Percentiles rank a stretch among this genome's conserved stretches.
These are phyloP conservation scores for Alloteropsis angusta DNA, from an alignment of 202 grass and related monocot species.

Conservation along the genomic window DNA sequence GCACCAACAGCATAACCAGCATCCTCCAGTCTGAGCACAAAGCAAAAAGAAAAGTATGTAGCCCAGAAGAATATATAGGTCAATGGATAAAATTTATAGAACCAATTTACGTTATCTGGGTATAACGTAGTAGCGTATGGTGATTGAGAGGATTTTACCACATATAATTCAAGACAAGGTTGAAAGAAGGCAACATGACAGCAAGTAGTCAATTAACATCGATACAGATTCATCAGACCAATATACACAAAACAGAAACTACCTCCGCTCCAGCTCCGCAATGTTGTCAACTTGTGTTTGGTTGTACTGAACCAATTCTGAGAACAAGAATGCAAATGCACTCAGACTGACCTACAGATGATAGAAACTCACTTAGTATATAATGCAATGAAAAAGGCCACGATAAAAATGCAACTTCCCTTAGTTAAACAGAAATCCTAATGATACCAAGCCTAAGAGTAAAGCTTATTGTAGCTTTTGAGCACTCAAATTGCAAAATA, in stretches of 20 bases:
- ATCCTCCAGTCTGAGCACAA: constrained; percentile 68
- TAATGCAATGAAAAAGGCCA: neutral
- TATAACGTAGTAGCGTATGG: constrained; percentile 1
- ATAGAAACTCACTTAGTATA: constrained; percentile 13
- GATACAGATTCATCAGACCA: neutral
- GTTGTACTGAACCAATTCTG: constrained; percentile 92
- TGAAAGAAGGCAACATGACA: neutral
- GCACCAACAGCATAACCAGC: constrained; percentile 92
- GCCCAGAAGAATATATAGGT: neutral
- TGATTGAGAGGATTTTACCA: neutral
- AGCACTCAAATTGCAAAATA: neutral
- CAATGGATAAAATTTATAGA: neutral
- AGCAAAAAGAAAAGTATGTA: constrained; percentile 15
- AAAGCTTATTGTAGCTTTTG: neutral
- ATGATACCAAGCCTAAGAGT: neutral
- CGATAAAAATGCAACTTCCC: neutral
- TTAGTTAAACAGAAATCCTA: neutral
- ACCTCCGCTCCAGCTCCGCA: constrained; percentile 89
- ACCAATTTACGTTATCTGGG: neutral
- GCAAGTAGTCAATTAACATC: neutral
- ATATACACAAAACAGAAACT: constrained; percentile 5
- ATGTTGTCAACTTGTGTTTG: constrained; percentile 99
- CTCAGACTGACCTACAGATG: constrained; percentile 85
- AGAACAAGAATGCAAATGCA: constrained; percentile 96
- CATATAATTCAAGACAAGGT: neutral